These are phyloP conservation scores for Phytophthora cactorum DNA, from an alignment of 352 stramenopile genomes.

Conservation along the genomic window DNA sequence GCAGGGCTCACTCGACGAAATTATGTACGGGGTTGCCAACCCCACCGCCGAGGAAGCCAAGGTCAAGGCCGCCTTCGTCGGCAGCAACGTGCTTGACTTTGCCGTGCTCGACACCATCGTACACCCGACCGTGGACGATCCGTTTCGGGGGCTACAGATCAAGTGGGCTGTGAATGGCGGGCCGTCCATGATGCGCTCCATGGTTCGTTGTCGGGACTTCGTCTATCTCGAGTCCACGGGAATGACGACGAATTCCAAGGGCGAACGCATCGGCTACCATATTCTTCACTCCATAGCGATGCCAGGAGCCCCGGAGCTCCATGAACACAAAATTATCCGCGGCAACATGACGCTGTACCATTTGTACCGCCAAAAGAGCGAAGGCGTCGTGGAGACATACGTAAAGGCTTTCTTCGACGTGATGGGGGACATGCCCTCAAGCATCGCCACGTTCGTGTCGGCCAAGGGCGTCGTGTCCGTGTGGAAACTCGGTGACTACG, in stretches of 20 bases:
- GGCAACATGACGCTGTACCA: slow-evolving; percentile 59
- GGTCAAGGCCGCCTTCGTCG: slow-evolving; percentile 41
- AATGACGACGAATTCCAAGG: slow-evolving; percentile 39
- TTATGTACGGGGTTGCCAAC: slow-evolving; percentile 46
- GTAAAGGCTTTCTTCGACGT: slow-evolving; percentile 47
- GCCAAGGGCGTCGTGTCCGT: slow-evolving; percentile 43
- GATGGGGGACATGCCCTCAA: slow-evolving; percentile 39
- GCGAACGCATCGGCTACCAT: slow-evolving; percentile 52
- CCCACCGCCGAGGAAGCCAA: slow-evolving; percentile 34
- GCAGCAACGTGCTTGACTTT: slow-evolving; percentile 50
- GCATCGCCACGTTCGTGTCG: slow-evolving; percentile 33
- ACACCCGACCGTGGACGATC: slow-evolving; percentile 41
- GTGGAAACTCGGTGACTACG: slow-evolving; percentile 42
- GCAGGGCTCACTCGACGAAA: slow-evolving; percentile 43
- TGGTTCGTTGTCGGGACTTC: slow-evolving; percentile 63
- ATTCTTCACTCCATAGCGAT: slow-evolving; percentile 42
- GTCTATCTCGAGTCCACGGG: slow-evolving; percentile 63
- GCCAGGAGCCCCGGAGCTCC: slow-evolving; percentile 34
- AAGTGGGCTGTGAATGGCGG: slow-evolving; percentile 66
- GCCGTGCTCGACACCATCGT: slow-evolving; percentile 49
- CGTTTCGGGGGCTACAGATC: slow-evolving; percentile 50
- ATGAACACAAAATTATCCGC: slow-evolving; percentile 51
- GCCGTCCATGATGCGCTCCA: slow-evolving; percentile 43
- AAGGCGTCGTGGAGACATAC: slow-evolving; percentile 47
- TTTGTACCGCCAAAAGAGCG: slow-evolving; percentile 51